phyloP scores from a whole-genome alignment of 345 rosid species.

The Ceriops tagal region DNA sequence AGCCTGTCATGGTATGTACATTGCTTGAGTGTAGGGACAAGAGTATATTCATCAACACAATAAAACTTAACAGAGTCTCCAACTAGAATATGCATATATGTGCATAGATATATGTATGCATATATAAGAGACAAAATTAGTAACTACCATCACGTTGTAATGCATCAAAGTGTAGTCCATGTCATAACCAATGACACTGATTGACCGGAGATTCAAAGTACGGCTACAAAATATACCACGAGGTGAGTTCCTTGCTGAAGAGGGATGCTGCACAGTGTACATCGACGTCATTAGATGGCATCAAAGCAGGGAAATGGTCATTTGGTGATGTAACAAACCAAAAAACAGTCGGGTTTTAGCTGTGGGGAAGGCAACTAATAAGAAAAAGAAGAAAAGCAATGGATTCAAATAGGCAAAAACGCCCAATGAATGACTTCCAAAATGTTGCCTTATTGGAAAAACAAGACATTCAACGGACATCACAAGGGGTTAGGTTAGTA shows the following conservation, averaged over 20 bases:
- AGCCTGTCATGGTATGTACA: slow-evolving; percentile 47
- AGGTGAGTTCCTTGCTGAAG: slow-evolving; percentile 69
- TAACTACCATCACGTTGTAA: slow-evolving; percentile 76
- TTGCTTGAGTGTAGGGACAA: neutral
- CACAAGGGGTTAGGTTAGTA: no score
- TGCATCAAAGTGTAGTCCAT: slow-evolving; percentile 99
- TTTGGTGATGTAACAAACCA: neutral
- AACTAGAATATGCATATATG: neutral
- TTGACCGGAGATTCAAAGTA: slow-evolving; percentile 86
- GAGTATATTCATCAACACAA: no score
- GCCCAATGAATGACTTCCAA: no score
- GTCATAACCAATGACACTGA: slow-evolving; percentile 96
- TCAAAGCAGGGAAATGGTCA: slow-evolving; percentile 15
- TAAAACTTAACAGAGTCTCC: no score
- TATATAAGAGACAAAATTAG: neutral
- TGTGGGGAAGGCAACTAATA: neutral
- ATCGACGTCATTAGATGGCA: neutral
- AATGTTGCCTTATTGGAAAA: neutral
- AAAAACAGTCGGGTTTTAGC: neutral
- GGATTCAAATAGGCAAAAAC: no score
- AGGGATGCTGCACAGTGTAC: slow-evolving; percentile 60
- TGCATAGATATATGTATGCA: neutral
- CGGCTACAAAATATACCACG: slow-evolving; percentile 95
- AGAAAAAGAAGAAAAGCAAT: neutral
- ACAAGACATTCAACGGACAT: neutral